Conservation (phyloP, 768 basidiomycete genomes). For the Mycena rosella region DNA sequence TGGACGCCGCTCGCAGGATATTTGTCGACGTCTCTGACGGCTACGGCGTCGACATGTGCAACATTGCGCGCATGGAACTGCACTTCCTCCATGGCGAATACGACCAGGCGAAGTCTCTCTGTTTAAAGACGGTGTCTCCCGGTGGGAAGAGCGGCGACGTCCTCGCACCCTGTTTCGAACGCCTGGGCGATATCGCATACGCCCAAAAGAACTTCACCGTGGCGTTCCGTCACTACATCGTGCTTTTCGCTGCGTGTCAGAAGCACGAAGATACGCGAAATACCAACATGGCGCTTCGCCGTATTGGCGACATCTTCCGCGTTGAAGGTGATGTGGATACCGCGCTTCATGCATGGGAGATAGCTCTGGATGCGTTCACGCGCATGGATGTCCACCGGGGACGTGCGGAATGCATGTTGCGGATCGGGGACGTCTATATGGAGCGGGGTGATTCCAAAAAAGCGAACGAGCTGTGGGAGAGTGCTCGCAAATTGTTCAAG, state of each 20-base stretch:
- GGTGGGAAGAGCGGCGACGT: conserved; percentile 10
- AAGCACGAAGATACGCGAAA: conserved; percentile 4
- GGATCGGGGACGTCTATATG: conserved; percentile 1
- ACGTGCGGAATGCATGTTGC: conserved; percentile 8
- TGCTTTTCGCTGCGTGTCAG: not conserved
- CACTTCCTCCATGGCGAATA: not conserved
- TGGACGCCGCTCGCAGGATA: not conserved
- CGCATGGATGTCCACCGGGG: conserved; percentile 8
- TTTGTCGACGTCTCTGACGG: not conserved
- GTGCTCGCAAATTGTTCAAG: conserved; percentile 1
- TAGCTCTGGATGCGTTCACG: conserved; percentile 5
- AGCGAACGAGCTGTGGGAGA: not conserved
- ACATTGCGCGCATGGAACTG: conserved; percentile 3
- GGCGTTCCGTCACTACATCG: not conserved
- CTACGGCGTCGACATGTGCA: conserved; percentile 1
- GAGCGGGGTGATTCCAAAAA: not conserved
- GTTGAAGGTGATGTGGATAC: not conserved
- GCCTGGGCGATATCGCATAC: not conserved
- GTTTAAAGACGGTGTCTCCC: not conserved
- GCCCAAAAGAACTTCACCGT: not conserved
- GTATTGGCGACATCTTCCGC: not conserved
- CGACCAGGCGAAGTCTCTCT: not conserved
- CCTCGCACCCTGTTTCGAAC: not conserved
- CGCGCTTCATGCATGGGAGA: not conserved
- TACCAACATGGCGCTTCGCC: not conserved